Evolutionary conservation across 768 basidiomycete genomes (phyloP), one percentile per base, ranked within the genome.

Genomic region (Lentinula sp.): DNA sequence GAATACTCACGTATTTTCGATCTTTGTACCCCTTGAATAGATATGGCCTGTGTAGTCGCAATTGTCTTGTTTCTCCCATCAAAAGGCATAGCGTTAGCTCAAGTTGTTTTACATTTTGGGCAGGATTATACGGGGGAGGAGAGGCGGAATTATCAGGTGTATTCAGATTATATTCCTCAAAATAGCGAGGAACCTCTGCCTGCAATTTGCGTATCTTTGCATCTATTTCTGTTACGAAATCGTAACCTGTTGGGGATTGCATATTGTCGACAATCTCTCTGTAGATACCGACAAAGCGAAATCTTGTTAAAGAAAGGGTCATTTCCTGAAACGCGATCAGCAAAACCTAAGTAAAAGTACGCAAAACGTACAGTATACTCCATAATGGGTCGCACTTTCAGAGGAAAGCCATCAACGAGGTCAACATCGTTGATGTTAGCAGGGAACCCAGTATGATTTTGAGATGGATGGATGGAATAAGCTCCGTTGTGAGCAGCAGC

Each of bases 361-460:
- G 37, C 9, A 9, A 23, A 37, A 57, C 65, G 33, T 28, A 67
- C 68, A 15, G 69, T 70, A 48, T 70, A 68, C 18, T 46, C 59
- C 51, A 48, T 68, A 62, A 12, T 58, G 52, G 28, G 67, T 60
- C 39, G 66, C 59, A 48, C 51, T 37, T 32, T 18, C 8, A 66
- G 55, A 33, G 62, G 55, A 15, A 61, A 59, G 2, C 66, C 65
- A 15, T 71, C 70, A 1, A 63, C 65, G 12, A 71, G 64, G 45
- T 71, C 70, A 41, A 15, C 45, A 43, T 71, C 70, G 61, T 70
- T 64, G 37, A 71, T 62, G 53, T 71, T 71, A 7, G 66, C 65
- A 35, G 70, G 70, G 46, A 64, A 63, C 2, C 66, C 67, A 16
- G 70, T 71, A 43, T 68, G 70, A 58, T 71, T 71, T 57, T 71